Percentiles rank a stretch among this genome's conserved stretches.
Conservation (phyloP, 2,329 filamentous ascomycete species). For the Exophiala mesophila region DNA sequence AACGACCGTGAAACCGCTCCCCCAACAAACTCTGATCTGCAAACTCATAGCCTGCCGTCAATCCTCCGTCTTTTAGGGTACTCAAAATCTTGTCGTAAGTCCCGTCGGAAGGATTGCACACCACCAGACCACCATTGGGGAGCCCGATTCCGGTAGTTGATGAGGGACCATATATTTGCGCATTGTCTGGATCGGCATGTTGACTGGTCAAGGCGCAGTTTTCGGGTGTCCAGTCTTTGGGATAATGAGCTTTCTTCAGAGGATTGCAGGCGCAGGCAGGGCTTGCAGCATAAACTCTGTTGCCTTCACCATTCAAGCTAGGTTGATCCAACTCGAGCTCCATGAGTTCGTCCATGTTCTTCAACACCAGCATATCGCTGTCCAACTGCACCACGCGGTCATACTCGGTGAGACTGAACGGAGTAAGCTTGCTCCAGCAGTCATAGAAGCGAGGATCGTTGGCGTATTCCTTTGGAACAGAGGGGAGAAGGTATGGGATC, state of each 20-base stretch:
- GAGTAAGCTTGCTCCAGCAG: slow-evolving; percentile 81
- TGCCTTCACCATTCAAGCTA: slow-evolving; percentile 46
- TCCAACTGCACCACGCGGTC: slow-evolving; percentile 77
- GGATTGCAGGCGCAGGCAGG: slow-evolving; percentile 88
- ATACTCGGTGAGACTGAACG: slow-evolving; percentile 73
- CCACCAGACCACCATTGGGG: slow-evolving; percentile 57
- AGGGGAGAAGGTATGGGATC: slow-evolving; percentile 69
- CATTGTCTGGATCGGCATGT: slow-evolving; percentile 46
- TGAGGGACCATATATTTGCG: slow-evolving; percentile 49
- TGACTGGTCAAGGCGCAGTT: slow-evolving; percentile 61
- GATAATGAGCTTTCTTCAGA: slow-evolving; percentile 71
- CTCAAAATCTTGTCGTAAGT: slow-evolving; percentile 49
- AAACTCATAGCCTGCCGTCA: slow-evolving; percentile 51
- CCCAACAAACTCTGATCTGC: slow-evolving; percentile 55
- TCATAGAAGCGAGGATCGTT: slow-evolving; percentile 82
- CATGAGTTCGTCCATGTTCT: slow-evolving; percentile 92
- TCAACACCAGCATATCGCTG: slow-evolving; percentile 76
- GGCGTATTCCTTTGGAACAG: slow-evolving; percentile 60
- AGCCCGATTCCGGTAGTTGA: slow-evolving; percentile 51
- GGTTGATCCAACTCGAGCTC: slow-evolving; percentile 65
- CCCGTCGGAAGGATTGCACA: slow-evolving; percentile 53
- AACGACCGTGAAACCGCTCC: slow-evolving; percentile 54
- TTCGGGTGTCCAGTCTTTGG: slow-evolving; percentile 57
- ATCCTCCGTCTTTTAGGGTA: slow-evolving; percentile 33
- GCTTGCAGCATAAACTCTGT: slow-evolving; percentile 71